Evolutionary conservation across 805 yeast genomes (phyloP), one percentile per base, ranked within the genome.

Genomic region (Yarrowia keelungensis): DNA sequence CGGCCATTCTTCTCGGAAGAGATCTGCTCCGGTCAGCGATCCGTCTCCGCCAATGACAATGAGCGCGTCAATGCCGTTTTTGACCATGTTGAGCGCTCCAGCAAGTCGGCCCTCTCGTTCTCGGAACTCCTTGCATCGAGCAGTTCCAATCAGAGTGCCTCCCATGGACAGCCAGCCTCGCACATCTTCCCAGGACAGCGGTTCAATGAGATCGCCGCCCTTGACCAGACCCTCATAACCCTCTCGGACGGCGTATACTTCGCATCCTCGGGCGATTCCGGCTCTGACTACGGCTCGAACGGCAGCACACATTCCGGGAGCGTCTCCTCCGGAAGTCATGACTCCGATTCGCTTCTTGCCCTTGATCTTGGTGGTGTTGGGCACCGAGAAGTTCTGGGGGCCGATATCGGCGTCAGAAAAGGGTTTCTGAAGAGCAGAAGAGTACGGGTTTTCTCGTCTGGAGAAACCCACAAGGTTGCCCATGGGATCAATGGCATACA

Each of bases 11-110:
- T 86, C 79, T 77, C 99, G 87, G 83, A 95, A 92, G 72, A 90
- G 80, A 78, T 95, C 98, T 14, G 99, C 99, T 75, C 99, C 99
- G 0, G 99, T 95, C 71, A 95, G 83, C 0, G 98, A 93, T 65
- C 99, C 99, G 79, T 95, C 99, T 81, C 99, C 99, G 75, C 99
- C 99, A 81, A 97, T 91, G 15, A 95, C 98, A 71, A 95, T 88
- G 70, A 95, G 83, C 1, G 97, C 98, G 76, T 95, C 98, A 71
- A 95, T 93, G 71, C 98, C 98, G 75, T 88, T 86, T 14, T 83
- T 81, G 74, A 95, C 88, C 87, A 95, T 83, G 77, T 95, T 89
- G 76, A 87, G 87, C 70, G 97, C 95, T 26, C 92, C 97, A 68
- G 79, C 80, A 71, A 91, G 84, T 73, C 99, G 86, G 54, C 98